Conservation (phyloP, 2,329 filamentous ascomycete species). For the Penicillium nordicum region DNA sequence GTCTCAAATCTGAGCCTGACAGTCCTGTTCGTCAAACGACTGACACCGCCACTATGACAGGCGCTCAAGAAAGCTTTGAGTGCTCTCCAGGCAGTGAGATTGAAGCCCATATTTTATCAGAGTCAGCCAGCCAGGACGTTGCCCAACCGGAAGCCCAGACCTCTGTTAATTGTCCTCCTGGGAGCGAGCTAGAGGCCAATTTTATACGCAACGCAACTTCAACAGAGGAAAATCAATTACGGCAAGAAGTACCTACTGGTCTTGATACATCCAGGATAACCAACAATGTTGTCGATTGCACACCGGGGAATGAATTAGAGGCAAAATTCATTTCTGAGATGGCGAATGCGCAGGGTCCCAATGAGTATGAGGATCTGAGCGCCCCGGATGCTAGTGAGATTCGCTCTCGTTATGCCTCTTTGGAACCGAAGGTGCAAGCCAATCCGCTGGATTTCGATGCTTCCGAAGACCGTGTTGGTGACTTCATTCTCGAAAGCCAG, state of each 20-base stretch:
- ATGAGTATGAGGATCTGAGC: slow-evolving; percentile 1
- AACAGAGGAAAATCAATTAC: background rate
- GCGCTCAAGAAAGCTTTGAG: background rate
- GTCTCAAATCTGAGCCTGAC: background rate
- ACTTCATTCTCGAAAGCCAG: slow-evolving; percentile 7
- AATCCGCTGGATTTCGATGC: background rate
- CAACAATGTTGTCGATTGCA: slow-evolving; percentile 3
- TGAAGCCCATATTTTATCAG: slow-evolving; percentile 9
- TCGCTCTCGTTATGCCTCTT: slow-evolving; percentile 6
- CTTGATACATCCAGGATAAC: background rate
- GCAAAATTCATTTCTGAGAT: slow-evolving; percentile 6
- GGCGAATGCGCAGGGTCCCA: background rate
- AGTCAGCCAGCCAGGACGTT: background rate
- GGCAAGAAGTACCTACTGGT: background rate
- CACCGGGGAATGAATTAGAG: slow-evolving; percentile 14
- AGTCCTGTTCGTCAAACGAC: background rate
- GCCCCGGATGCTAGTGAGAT: slow-evolving; percentile 11
- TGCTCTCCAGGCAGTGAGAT: slow-evolving; percentile 10
- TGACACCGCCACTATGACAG: background rate
- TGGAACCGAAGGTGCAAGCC: background rate
- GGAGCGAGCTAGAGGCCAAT: slow-evolving; percentile 15
- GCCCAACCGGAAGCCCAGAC: background rate
- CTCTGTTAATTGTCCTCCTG: slow-evolving; percentile 15
- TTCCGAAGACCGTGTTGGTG: slow-evolving; percentile 9
- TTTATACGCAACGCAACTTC: slow-evolving; percentile 1